Evolutionary conservation across 2,329 filamentous ascomycete species (phyloP).

Genomic region (Claviceps pazoutovae): DNA sequence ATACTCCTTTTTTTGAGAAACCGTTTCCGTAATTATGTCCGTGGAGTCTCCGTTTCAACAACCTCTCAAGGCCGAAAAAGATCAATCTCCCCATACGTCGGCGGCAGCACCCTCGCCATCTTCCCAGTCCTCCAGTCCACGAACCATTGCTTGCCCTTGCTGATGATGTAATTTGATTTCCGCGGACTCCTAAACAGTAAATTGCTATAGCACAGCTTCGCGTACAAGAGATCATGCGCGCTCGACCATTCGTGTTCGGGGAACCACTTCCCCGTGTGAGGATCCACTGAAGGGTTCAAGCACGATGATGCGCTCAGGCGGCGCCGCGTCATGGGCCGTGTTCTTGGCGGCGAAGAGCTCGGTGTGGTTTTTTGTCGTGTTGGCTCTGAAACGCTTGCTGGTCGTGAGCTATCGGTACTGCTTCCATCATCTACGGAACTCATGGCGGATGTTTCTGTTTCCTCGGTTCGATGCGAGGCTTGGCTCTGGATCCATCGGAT

Average conservation of each 20-base stretch:
- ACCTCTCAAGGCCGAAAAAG: constrained; percentile 36
- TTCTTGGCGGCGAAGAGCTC: constrained; percentile 13
- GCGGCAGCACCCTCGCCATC: constrained; percentile 39
- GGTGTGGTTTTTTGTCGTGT: constrained; percentile 6
- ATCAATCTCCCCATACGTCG: constrained; percentile 38
- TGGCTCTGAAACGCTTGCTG: neutral
- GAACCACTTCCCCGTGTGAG: constrained; percentile 40
- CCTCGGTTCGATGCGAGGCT: constrained; percentile 10
- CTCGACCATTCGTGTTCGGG: constrained; percentile 40
- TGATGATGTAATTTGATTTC: constrained; percentile 43
- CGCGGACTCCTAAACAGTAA: constrained; percentile 41
- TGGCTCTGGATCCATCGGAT: constrained; percentile 35
- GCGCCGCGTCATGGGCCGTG: constrained; percentile 20
- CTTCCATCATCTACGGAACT: neutral
- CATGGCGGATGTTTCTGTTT: constrained; percentile 2
- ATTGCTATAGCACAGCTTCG: constrained; percentile 45
- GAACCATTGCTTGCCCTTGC: constrained; percentile 42
- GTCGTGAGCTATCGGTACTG: constrained; percentile 3
- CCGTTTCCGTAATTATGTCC: constrained; percentile 19
- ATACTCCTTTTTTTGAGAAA: too few species aligned
- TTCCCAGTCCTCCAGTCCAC: constrained; percentile 45
- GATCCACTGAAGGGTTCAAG: constrained; percentile 30
- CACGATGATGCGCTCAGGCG: constrained; percentile 31
- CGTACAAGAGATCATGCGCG: constrained; percentile 44
- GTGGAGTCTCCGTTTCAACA: constrained; percentile 34